Conservation (phyloP, 495 filamentous ascomycete genomes). For the Choiromyces venosus region DNA sequence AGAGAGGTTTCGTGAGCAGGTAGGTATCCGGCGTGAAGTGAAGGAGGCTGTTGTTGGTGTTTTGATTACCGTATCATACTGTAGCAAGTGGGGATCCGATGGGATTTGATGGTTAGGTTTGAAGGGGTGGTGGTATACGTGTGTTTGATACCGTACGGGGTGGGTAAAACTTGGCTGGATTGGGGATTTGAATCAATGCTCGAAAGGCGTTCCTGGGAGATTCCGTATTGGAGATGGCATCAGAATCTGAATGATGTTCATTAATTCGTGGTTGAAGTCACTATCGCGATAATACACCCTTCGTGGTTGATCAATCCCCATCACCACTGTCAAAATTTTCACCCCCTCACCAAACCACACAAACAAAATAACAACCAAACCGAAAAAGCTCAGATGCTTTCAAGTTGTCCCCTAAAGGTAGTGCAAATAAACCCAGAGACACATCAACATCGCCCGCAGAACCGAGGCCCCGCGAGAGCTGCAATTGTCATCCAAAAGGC, state of each 20-base stretch:
- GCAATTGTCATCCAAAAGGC: constrained; percentile 44
- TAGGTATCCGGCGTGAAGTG: background rate
- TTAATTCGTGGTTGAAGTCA: background rate
- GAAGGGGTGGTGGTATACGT: background rate
- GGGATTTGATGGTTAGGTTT: background rate
- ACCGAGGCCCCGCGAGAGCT: constrained; percentile 36
- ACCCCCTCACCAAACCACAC: background rate
- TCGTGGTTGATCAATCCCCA: background rate
- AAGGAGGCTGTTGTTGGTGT: too few species aligned
- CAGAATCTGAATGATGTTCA: background rate
- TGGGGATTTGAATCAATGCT: background rate
- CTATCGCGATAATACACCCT: background rate
- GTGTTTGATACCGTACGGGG: too few species aligned
- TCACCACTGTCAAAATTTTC: background rate
- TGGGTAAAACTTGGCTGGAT: background rate
- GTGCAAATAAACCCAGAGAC: constrained; percentile 52
- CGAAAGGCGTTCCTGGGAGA: background rate
- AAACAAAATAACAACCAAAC: constrained; percentile 16
- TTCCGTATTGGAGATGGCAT: background rate
- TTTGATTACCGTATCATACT: too few species aligned
- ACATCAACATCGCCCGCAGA: constrained; percentile 50
- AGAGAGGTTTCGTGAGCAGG: background rate
- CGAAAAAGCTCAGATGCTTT: constrained; percentile 54
- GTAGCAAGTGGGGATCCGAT: background rate
- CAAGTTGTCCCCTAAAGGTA: constrained; percentile 55